A percentile compares a stretch with the other conserved stretches of the same genome.
Evolutionary conservation across 1,284 basidiomycete genomes (phyloP).

Genomic region (Melanopsichium pennsylvanicum): DNA sequence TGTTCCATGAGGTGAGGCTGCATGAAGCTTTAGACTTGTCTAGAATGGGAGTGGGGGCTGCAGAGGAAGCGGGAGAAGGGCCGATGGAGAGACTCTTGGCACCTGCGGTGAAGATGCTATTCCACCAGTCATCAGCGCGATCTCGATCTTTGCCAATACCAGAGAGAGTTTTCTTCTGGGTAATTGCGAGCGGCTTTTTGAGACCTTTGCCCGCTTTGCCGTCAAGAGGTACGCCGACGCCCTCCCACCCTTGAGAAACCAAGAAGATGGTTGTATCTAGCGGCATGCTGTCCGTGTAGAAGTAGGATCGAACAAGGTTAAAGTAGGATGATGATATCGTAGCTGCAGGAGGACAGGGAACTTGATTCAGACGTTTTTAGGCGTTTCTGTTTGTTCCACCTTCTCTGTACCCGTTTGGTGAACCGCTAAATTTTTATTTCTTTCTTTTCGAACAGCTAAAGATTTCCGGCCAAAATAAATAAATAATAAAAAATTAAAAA

Average conservation of each 20-base stretch:
- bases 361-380: too few species aligned
- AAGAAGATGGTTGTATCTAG: conserved; percentile 57
- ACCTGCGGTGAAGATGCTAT: conserved; percentile 61
- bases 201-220: conserved; percentile 57
- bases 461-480: conserved; percentile 1
- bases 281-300: conserved; percentile 57
- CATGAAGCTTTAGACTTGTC: conserved; percentile 5
- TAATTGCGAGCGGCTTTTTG: conserved; percentile 63
- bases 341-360: too few species aligned
- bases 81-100: conserved; percentile 55
- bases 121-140: conserved; percentile 65
- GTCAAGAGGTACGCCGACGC: conserved; percentile 60
- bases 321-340: too few species aligned
- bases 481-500: neutral
- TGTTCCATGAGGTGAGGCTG: conserved; percentile 17
- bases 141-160: conserved; percentile 64
- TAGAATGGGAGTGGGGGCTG: conserved; percentile 8
- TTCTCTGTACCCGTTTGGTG: too few species aligned
- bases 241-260: conserved; percentile 60
- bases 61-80: conserved; percentile 16
- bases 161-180: conserved; percentile 57
- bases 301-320: too few species aligned
- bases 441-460: neutral
- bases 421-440: neutral
- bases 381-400: too few species aligned